Evolutionary conservation across 345 rosid genomes (phyloP).

Genomic region (Boechera divaricarpa): DNA sequence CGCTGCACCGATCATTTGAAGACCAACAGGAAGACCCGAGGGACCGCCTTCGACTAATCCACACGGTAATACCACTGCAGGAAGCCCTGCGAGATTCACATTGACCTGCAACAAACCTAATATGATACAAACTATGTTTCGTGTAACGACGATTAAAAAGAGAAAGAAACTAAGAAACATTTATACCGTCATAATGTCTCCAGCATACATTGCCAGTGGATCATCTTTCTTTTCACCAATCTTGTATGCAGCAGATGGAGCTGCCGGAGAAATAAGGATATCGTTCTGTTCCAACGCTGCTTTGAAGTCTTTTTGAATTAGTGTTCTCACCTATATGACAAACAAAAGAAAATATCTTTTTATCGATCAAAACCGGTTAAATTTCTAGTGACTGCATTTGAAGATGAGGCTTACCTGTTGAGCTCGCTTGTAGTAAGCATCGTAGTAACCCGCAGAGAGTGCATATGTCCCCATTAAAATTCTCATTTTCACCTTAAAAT

Average conservation of each 20-base stretch:
- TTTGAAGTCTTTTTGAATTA: constrained; percentile 72
- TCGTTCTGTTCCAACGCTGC: constrained; percentile 73
- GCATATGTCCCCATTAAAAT: constrained; percentile 97
- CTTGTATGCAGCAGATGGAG: constrained; percentile 90
- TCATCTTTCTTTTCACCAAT: constrained; percentile 94
- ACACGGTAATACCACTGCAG: constrained; percentile 91
- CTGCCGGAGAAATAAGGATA: constrained; percentile 88
- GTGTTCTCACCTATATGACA: constrained; percentile 71
- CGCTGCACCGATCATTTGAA: constrained; percentile 91
- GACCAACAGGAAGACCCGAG: constrained; percentile 83
- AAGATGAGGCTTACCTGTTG: constrained; percentile 63
- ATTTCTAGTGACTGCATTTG: not conserved
- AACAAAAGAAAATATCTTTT: not conserved
- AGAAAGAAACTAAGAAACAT: not conserved
- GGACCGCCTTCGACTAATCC: constrained; percentile 84
- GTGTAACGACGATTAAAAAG: not conserved
- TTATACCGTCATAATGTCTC: constrained; percentile 91
- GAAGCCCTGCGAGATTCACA: constrained; percentile 89
- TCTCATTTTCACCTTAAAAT: constrained; percentile 85
- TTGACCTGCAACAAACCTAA: constrained; percentile 68
- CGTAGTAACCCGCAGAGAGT: constrained; percentile 92
- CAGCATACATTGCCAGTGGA: constrained; percentile 95
- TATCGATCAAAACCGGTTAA: not conserved
- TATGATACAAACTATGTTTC: not conserved
- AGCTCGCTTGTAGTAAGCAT: constrained; percentile 94